A percentile compares a stretch with the other conserved stretches of the same genome.
Evolutionary conservation across 2,329 filamentous ascomycete genomes (phyloP).

Genomic region (Neurospora sp.): DNA sequence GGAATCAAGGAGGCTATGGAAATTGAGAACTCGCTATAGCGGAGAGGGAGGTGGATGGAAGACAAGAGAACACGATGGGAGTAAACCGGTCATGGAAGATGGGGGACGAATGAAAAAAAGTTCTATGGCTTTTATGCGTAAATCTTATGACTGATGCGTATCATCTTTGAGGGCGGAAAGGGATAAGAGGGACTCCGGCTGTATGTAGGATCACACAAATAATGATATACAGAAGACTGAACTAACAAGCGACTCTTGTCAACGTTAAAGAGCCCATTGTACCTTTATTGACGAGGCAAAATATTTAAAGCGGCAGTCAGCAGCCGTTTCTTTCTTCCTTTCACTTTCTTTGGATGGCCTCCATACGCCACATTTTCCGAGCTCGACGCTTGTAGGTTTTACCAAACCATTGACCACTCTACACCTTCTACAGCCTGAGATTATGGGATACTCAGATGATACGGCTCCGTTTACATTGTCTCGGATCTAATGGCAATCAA

Average conservation of each 20-base stretch:
- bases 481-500: background rate
- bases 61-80: background rate
- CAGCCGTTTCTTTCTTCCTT: background rate
- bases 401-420: background rate
- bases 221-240: background rate
- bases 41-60: background rate
- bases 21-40: slow-evolving; percentile 47
- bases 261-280: background rate
- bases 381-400: background rate
- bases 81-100: background rate
- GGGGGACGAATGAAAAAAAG: background rate
- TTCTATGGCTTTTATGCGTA: background rate
- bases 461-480: background rate
- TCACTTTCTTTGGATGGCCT: background rate
- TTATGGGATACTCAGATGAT: background rate
- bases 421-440: background rate
- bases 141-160: background rate
- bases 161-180: background rate
- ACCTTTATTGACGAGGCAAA: background rate
- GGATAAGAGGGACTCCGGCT: background rate
- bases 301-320: background rate
- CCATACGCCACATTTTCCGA: background rate
- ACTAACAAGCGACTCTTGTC: background rate
- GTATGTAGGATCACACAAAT: background rate
- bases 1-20: slow-evolving; percentile 56